phyloP scores from a whole-genome alignment of 345 rosid genomes.

The Pelargonium nanum region DNA sequence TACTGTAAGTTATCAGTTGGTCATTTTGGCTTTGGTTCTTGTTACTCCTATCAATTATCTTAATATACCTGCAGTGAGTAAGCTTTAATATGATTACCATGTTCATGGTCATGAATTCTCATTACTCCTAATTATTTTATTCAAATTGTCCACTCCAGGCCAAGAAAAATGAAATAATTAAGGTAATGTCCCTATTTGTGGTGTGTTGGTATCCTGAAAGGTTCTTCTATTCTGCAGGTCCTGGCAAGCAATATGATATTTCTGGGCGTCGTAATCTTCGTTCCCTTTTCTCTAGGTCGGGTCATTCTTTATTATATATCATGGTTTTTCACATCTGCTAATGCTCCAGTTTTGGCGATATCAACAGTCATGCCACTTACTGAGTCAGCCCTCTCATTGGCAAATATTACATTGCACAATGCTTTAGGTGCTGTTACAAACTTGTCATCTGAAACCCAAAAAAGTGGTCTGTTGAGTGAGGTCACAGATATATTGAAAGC shows the following conservation, averaged over 20 bases:
- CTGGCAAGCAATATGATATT: slow-evolving; percentile 97
- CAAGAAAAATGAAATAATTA: too few relatives aligned
- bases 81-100: too few relatives aligned
- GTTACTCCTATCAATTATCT: too few relatives aligned
- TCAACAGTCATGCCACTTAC: slow-evolving; percentile 55
- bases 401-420: slow-evolving; percentile 61
- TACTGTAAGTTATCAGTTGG: slow-evolving; percentile 48
- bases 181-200: not conserved
- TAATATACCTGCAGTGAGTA: too few relatives aligned
- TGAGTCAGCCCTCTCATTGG: slow-evolving; percentile 60
- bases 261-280: slow-evolving; percentile 88
- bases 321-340: slow-evolving; percentile 56
- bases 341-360: slow-evolving; percentile 45
- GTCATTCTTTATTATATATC: slow-evolving; percentile 53
- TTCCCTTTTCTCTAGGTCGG: slow-evolving; percentile 94
- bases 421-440: slow-evolving; percentile 65
- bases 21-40: slow-evolving; percentile 3
- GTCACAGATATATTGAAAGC: slow-evolving; percentile 52
- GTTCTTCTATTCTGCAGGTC: slow-evolving; percentile 50
- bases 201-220: not conserved
- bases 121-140: too few relatives aligned
- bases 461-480: slow-evolving; percentile 41
- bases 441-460: slow-evolving; percentile 66
- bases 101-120: too few relatives aligned
- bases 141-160: too few relatives aligned